Evolutionary conservation across 2,329 filamentous ascomycete species (phyloP).

Genomic region (Botryotinia narcissicola): DNA sequence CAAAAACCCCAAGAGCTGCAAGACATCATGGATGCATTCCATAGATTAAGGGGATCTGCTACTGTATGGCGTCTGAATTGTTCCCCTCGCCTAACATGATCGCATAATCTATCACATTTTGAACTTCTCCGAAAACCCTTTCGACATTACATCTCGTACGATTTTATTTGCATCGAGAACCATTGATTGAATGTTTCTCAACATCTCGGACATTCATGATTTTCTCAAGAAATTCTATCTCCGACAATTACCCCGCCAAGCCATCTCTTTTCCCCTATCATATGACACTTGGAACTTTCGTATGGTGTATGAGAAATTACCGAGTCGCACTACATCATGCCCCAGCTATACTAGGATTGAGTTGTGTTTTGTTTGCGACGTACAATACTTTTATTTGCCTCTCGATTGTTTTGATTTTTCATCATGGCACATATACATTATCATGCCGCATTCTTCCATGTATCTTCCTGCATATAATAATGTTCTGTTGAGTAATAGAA

Average conservation of each 20-base stretch:
- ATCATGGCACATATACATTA: slow-evolving; percentile 1
- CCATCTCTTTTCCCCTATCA: neutral
- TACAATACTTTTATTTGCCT: neutral
- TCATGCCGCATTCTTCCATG: neutral
- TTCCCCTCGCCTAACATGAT: neutral
- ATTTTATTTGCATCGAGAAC: neutral
- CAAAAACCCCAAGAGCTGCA: slow-evolving; percentile 13
- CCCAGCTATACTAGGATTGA: neutral
- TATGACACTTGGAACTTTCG: slow-evolving; percentile 6
- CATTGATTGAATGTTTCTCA: slow-evolving; percentile 4
- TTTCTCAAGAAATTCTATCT: neutral
- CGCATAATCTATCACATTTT: slow-evolving; percentile 17
- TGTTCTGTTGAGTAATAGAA: neutral
- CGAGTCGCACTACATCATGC: neutral
- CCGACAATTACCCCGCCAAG: neutral
- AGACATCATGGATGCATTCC: slow-evolving; percentile 9
- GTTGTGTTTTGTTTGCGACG: neutral
- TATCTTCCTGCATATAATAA: neutral
- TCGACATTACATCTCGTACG: neutral
- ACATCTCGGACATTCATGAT: slow-evolving; percentile 8
- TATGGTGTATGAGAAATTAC: neutral
- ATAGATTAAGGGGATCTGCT: slow-evolving; percentile 4
- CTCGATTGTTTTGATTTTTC: neutral
- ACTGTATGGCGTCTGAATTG: neutral
- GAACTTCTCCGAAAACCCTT: neutral